These are phyloP conservation scores for Odonthalia washingtoniensis DNA, from an alignment of 31 red algal genomes.

Conservation along the genomic window DNA sequence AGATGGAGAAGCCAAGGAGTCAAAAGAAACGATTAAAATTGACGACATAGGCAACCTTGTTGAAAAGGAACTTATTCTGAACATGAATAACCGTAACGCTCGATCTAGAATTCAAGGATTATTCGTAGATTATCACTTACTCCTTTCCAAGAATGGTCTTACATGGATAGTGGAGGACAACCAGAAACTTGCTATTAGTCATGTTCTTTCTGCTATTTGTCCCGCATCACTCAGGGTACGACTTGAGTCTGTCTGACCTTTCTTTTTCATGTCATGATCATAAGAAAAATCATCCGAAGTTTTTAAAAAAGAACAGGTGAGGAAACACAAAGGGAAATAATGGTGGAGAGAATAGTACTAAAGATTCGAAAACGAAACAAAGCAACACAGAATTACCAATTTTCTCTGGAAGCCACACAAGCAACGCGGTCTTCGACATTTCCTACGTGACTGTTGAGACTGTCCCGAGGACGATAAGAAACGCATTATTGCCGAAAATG, in stretches of 20 bases:
- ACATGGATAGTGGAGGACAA: too few relatives aligned
- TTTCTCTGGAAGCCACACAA: neutral
- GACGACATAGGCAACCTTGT: neutral
- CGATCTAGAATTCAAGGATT: neutral
- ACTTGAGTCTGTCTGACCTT: neutral
- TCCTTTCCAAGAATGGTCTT: neutral
- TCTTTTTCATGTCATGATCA: neutral
- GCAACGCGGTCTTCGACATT: neutral
- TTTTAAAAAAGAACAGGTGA: neutral
- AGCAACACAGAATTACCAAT: neutral
- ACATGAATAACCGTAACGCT: conserved; percentile 7
- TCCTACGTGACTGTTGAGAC: neutral
- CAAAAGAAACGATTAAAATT: neutral
- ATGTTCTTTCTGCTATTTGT: neutral
- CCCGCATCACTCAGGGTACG: neutral
- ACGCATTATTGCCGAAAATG: neutral
- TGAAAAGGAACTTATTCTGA: neutral
- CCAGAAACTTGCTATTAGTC: conserved; percentile 20
- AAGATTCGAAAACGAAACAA: neutral
- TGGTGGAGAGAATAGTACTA: neutral
- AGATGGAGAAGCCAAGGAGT: neutral
- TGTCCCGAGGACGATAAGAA: too few relatives aligned
- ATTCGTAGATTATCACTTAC: neutral
- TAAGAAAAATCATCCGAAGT: neutral
- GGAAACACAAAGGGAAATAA: neutral